phyloP scores from a whole-genome alignment of 1,284 basidiomycete genomes.

The Boletellus deceptivus region DNA sequence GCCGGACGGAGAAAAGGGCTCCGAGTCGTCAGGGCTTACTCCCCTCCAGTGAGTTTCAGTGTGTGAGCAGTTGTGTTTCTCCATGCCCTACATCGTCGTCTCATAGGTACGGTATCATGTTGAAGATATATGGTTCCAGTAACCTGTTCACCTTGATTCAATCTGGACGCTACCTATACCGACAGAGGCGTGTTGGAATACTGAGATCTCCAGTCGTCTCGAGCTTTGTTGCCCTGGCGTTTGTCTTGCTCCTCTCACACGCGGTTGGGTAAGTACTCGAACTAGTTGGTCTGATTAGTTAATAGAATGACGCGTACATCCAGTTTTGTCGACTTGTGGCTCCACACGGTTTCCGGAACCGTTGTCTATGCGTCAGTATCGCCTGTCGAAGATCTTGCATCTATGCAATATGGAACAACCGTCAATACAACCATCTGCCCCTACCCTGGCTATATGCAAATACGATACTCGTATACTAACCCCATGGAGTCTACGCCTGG shows the following conservation, averaged over 20 bases:
- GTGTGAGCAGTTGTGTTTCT: neutral
- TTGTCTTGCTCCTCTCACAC: conserved; percentile 2
- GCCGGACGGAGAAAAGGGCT: neutral
- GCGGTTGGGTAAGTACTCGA: neutral
- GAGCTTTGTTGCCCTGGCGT: conserved; percentile 1
- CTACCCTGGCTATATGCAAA: conserved; percentile 1
- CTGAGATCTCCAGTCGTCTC: neutral
- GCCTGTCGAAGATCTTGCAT: neutral
- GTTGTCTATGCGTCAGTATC: conserved; percentile 1
- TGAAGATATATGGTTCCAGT: conserved; percentile 7
- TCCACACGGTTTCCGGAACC: conserved; percentile 2
- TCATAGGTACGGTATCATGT: conserved; percentile 1
- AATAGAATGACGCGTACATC: neutral
- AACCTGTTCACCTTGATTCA: conserved; percentile 1
- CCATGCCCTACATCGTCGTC: neutral
- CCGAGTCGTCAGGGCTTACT: neutral
- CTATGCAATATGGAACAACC: conserved; percentile 1
- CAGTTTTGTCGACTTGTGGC: conserved; percentile 3
- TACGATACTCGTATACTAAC: neutral
- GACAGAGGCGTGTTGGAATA: neutral
- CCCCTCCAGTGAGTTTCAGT: conserved; percentile 1
- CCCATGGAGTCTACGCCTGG: neutral
- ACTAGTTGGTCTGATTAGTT: neutral
- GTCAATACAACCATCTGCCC: conserved; percentile 1
- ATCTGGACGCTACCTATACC: neutral